phyloP scores from a whole-genome alignment of 352 stramenopile genomes.

The Globisporangium lucens region DNA sequence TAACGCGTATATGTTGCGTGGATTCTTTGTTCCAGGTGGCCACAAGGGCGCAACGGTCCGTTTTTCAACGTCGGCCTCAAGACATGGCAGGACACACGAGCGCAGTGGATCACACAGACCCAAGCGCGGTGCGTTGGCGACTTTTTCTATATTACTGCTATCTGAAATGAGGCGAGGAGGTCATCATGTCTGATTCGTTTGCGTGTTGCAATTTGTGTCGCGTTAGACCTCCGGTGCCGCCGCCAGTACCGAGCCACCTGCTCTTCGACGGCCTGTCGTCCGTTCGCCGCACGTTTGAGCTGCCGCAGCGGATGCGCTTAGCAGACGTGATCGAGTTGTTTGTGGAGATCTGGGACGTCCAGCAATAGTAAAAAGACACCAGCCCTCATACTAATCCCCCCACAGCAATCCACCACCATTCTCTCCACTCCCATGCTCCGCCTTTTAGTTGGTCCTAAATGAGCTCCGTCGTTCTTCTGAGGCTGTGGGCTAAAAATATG shows the following conservation, averaged over 20 bases:
- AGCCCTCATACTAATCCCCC: conserved; percentile 12
- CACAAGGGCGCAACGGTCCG: conserved; percentile 81
- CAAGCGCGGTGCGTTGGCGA: conserved; percentile 47
- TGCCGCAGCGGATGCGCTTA: conserved; percentile 83
- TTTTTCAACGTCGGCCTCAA: conserved; percentile 82
- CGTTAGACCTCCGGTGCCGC: conserved; percentile 54
- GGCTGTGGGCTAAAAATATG: conserved; percentile 10
- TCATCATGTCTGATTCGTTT: neutral
- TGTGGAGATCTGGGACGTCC: conserved; percentile 88
- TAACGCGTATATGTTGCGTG: neutral
- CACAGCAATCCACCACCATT: neutral
- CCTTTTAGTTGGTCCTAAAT: neutral
- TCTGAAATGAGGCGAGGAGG: conserved; percentile 10
- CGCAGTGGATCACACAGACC: conserved; percentile 68
- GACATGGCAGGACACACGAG: conserved; percentile 72
- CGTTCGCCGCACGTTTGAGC: conserved; percentile 82
- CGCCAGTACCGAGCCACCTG: conserved; percentile 66
- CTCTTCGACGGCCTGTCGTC: conserved; percentile 84
- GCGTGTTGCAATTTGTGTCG: conserved; percentile 4
- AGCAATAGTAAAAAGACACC: conserved; percentile 38
- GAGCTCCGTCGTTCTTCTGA: neutral
- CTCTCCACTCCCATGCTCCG: neutral
- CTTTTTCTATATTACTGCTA: neutral
- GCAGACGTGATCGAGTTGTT: conserved; percentile 85
- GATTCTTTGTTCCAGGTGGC: conserved; percentile 45